These are phyloP conservation scores for Tulasnella sp. DNA, from an alignment of 768 basidiomycete species.

Conservation along the genomic window DNA sequence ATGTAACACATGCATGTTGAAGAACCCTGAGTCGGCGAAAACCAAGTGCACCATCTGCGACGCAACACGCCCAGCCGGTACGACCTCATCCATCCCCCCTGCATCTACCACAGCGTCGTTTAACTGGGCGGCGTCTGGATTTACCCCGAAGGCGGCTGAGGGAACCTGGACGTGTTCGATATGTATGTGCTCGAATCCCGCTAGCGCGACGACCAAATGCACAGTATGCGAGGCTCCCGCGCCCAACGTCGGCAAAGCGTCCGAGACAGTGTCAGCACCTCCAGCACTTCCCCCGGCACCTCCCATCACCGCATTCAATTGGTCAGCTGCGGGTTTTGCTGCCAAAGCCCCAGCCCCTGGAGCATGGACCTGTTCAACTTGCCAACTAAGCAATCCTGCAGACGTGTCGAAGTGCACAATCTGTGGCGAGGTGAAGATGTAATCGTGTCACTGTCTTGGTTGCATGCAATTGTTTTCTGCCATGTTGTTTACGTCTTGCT, in stretches of 20 bases:
- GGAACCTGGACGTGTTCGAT: conserved; percentile 25
- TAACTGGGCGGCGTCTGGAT: conserved; percentile 1
- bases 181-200: conserved; percentile 36
- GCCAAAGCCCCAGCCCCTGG: background rate
- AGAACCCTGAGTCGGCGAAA: conserved; percentile 30
- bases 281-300: background rate
- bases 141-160: conserved; percentile 24
- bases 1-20: conserved; percentile 43
- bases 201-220: conserved; percentile 38
- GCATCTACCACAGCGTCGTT: conserved; percentile 17
- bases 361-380: conserved; percentile 16
- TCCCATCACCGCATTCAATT: conserved; percentile 9
- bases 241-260: conserved; percentile 15
- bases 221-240: conserved; percentile 35
- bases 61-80: conserved; percentile 25
- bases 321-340: conserved; percentile 16
- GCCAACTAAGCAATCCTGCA: conserved; percentile 5
- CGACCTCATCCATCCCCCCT: conserved; percentile 18
- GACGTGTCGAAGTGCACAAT: conserved; percentile 11
- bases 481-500: background rate
- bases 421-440: conserved; percentile 1
- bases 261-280: background rate
- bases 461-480: background rate
- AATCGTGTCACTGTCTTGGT: background rate
- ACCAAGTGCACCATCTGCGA: conserved; percentile 42